These are phyloP conservation scores for Russula vinacea DNA, from an alignment of 768 basidiomycete species.

Conservation along the genomic window DNA sequence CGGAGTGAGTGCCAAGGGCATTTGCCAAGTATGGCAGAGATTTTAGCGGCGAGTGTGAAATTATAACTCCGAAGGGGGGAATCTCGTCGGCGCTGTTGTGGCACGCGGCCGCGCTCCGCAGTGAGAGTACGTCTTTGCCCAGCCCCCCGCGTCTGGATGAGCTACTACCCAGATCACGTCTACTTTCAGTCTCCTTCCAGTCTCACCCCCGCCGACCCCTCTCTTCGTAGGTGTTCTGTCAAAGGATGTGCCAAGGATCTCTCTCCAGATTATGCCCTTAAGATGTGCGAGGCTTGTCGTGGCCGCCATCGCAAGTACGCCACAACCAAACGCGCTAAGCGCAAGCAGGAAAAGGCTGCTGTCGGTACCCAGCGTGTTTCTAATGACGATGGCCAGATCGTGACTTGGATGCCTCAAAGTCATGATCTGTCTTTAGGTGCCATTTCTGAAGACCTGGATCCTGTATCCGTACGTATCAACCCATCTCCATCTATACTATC, in stretches of 20 bases:
- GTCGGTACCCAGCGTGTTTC: conserved; percentile 22
- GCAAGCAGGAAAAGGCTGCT: conserved; percentile 51
- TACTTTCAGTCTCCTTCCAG: conserved; percentile 24
- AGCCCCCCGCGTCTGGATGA: conserved; percentile 29
- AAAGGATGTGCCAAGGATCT: conserved; percentile 43
- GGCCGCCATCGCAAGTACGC: conserved; percentile 51
- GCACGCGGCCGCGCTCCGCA: conserved; percentile 5
- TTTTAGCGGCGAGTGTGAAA: conserved; percentile 19
- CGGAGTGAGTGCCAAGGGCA: neutral
- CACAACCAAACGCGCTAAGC: conserved; percentile 47
- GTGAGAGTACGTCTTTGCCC: conserved; percentile 9
- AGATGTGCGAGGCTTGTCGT: conserved; percentile 55
- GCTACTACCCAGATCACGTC: conserved; percentile 32
- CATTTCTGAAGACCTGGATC: conserved; percentile 17
- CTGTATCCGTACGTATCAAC: conserved; percentile 8
- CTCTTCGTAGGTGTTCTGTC: conserved; percentile 40
- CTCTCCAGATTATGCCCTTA: conserved; percentile 37
- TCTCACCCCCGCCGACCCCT: neutral
- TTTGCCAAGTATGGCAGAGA: neutral
- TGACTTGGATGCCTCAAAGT: conserved; percentile 35
- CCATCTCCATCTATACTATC: neutral
- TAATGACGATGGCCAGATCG: conserved; percentile 26
- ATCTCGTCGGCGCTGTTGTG: conserved; percentile 18
- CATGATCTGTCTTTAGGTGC: conserved; percentile 17
- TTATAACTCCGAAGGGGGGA: conserved; percentile 28